These are phyloP conservation scores for Lyophyllum atratum DNA, from an alignment of 768 basidiomycete genomes.

Conservation along the genomic window DNA sequence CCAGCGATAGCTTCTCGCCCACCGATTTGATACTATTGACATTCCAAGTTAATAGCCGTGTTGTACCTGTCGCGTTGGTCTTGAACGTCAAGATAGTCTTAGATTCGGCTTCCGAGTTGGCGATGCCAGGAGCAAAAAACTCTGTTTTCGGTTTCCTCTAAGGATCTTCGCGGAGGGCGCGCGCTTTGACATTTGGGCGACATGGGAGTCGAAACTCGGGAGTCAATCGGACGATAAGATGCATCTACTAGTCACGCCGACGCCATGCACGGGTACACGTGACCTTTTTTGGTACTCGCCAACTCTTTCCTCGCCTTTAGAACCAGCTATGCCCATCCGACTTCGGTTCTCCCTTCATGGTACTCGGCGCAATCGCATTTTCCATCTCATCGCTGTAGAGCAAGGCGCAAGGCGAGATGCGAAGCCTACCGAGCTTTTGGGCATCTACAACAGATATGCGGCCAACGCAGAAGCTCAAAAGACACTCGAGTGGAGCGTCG, in stretches of 20 bases:
- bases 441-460: conserved; percentile 77
- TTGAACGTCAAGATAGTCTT: background rate
- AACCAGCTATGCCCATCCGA: conserved; percentile 77
- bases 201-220: too few relatives aligned
- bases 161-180: background rate
- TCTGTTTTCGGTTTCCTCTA: background rate
- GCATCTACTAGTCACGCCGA: background rate
- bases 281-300: conserved; percentile 5
- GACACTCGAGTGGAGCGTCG: conserved; percentile 86
- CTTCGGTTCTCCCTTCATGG: conserved; percentile 87
- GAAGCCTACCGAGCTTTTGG: conserved; percentile 85
- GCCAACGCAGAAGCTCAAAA: conserved; percentile 56
- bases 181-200: background rate
- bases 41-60: conserved; percentile 14
- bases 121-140: background rate
- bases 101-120: background rate
- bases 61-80: background rate
- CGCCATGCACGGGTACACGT: conserved; percentile 3
- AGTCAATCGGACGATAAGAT: background rate
- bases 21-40: conserved; percentile 16
- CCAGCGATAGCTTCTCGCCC: background rate
- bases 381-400: conserved; percentile 86
- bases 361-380: conserved; percentile 68
- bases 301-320: background rate
- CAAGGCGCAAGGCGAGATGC: conserved; percentile 73